phyloP scores from a whole-genome alignment of 192 early-diverging fungal species.

The Podila clonocystis region DNA sequence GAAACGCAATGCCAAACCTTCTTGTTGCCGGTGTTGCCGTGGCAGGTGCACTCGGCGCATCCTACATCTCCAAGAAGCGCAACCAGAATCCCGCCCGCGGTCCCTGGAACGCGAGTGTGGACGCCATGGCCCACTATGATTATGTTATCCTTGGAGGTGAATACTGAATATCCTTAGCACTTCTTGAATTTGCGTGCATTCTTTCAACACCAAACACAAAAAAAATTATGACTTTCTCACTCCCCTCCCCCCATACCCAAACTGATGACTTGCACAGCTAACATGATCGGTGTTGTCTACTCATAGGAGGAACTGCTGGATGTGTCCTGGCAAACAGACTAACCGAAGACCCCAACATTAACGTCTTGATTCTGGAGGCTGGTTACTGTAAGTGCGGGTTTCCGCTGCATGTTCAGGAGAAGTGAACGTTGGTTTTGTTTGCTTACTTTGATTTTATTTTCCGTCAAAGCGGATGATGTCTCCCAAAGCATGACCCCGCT shows the following conservation, averaged over 20 bases:
- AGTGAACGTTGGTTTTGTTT: not conserved
- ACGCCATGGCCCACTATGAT: conserved; percentile 23
- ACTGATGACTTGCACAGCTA: too few species aligned
- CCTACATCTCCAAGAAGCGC: conserved; percentile 15
- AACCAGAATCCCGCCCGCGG: conserved; percentile 31
- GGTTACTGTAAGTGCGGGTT: conserved; percentile 22
- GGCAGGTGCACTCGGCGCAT: conserved; percentile 13
- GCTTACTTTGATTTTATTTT: not conserved
- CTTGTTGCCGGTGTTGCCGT: conserved; percentile 11
- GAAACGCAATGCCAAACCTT: conserved; percentile 13
- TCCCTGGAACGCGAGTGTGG: conserved; percentile 22
- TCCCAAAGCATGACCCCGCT: conserved; percentile 27
- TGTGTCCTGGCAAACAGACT: conserved; percentile 47
- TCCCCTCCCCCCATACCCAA: too few species aligned
- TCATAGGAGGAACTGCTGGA: conserved; percentile 45
- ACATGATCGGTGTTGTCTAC: not conserved
- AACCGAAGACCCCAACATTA: conserved; percentile 33
- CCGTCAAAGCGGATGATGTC: conserved; percentile 23
- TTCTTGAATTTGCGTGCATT: too few species aligned
- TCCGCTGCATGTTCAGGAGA: too few species aligned
- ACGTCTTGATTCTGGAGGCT: conserved; percentile 36
- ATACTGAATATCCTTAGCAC: not conserved
- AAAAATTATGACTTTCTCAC: too few species aligned
- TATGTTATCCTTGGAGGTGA: conserved; percentile 42
- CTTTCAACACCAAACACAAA: too few species aligned